Conservation (phyloP, 1,284 basidiomycete species). For the Ganoderma lingzhi region DNA sequence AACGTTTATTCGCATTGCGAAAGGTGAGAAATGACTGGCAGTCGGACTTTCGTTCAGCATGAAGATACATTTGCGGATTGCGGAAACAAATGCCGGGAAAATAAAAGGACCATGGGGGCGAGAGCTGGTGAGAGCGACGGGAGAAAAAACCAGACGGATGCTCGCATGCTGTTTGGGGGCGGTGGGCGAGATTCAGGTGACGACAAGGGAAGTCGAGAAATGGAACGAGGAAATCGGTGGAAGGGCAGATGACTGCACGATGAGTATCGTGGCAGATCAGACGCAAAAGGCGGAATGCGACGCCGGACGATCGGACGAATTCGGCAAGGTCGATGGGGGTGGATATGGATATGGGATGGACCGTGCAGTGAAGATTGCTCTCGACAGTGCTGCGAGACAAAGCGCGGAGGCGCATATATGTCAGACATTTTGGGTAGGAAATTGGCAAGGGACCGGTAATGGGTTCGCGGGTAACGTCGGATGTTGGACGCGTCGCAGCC, state of each 20-base stretch:
- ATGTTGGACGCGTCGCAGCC: neutral
- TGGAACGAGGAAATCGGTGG: slow-evolving; percentile 17
- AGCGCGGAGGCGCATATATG: neutral
- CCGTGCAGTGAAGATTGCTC: slow-evolving; percentile 16
- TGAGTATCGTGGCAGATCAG: slow-evolving; percentile 31
- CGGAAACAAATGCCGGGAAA: slow-evolving; percentile 21
- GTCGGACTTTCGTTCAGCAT: slow-evolving; percentile 15
- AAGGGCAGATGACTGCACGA: slow-evolving; percentile 30
- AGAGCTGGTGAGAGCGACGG: slow-evolving; percentile 23
- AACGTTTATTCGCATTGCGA: slow-evolving; percentile 23
- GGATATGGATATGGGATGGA: slow-evolving; percentile 21
- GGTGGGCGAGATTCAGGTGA: slow-evolving; percentile 27
- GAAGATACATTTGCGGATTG: slow-evolving; percentile 19
- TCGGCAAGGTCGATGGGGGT: slow-evolving; percentile 24
- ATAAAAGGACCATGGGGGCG: slow-evolving; percentile 21
- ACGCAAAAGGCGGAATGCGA: slow-evolving; percentile 22
- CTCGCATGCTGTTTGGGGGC: slow-evolving; percentile 20
- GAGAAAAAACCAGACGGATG: slow-evolving; percentile 22
- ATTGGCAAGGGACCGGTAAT: neutral
- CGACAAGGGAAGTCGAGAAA: slow-evolving; percentile 18
- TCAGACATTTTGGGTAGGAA: neutral
- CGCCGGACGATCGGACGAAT: slow-evolving; percentile 30
- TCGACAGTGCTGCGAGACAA: slow-evolving; percentile 1
- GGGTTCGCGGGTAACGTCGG: slow-evolving; percentile 3
- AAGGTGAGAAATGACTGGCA: slow-evolving; percentile 21